Evolutionary conservation across 2,329 filamentous ascomycete species (phyloP).

Genomic region (Neonectria hederae): DNA sequence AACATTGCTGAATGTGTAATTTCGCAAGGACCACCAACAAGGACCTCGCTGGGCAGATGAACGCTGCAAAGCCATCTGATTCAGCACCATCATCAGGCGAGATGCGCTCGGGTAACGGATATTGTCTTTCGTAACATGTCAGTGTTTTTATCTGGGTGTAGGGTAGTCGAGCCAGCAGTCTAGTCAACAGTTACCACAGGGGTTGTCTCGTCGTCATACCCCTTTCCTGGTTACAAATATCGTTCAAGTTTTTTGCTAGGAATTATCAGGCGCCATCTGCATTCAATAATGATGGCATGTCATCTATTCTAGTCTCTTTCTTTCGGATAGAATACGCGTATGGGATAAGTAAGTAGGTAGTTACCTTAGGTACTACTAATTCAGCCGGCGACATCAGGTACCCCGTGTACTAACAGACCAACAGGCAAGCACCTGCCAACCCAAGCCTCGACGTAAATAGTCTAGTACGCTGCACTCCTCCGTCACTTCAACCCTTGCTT

Average conservation of each 20-base stretch:
- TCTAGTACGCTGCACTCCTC: slow-evolving; percentile 2
- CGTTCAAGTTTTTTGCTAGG: not conserved
- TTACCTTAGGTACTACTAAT: too few species aligned
- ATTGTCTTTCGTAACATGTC: slow-evolving; percentile 4
- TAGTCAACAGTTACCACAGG: too few species aligned
- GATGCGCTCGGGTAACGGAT: slow-evolving; percentile 16
- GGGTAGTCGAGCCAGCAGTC: slow-evolving; percentile 18
- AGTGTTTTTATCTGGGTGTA: not conserved
- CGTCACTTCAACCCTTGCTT: slow-evolving; percentile 24
- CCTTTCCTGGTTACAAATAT: not conserved
- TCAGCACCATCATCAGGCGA: slow-evolving; percentile 13
- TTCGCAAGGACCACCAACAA: not conserved
- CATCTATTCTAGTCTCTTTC: not conserved
- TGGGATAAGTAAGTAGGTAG: too few species aligned
- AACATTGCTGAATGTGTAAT: not conserved
- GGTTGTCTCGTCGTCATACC: not conserved
- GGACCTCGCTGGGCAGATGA: slow-evolving; percentile 1
- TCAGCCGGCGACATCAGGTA: slow-evolving; percentile 22
- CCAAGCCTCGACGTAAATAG: slow-evolving; percentile 1
- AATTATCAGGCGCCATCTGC: not conserved
- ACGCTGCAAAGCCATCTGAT: not conserved
- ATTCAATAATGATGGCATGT: not conserved
- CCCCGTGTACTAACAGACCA: slow-evolving; percentile 35
- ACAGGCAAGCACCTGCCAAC: not conserved
- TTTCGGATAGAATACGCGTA: not conserved